These are phyloP conservation scores for Exophiala aquamarina DNA, from an alignment of 2,329 filamentous ascomycete genomes.

Conservation along the genomic window DNA sequence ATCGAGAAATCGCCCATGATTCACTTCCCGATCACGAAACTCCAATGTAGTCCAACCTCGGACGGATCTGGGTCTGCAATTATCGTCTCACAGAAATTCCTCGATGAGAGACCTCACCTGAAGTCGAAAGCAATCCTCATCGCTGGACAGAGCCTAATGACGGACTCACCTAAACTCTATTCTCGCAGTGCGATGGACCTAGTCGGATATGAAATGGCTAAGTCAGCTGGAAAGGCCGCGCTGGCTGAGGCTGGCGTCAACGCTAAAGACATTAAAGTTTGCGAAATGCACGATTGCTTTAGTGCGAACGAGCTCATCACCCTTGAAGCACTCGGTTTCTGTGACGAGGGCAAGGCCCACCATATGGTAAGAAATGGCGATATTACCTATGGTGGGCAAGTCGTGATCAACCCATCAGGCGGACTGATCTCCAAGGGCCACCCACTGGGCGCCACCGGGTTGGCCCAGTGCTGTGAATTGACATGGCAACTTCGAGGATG, in stretches of 20 bases:
- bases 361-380: slow-evolving; percentile 84
- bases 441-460: slow-evolving; percentile 85
- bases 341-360: slow-evolving; percentile 78
- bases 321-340: slow-evolving; percentile 81
- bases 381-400: slow-evolving; percentile 82
- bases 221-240: slow-evolving; percentile 68
- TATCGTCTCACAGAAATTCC: slow-evolving; percentile 83
- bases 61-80: slow-evolving; percentile 89
- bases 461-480: slow-evolving; percentile 94
- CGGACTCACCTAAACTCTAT: slow-evolving; percentile 80
- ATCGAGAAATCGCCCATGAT: slow-evolving; percentile 75
- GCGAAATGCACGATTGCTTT: slow-evolving; percentile 97
- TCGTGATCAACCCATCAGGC: slow-evolving; percentile 86
- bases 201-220: slow-evolving; percentile 84
- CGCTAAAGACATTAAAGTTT: slow-evolving; percentile 72
- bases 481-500: slow-evolving; percentile 94
- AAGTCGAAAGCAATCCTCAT: slow-evolving; percentile 79
- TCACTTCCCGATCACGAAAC: slow-evolving; percentile 84
- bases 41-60: slow-evolving; percentile 95
- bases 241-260: slow-evolving; percentile 69
- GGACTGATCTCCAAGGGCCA: slow-evolving; percentile 96
- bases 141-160: slow-evolving; percentile 81
- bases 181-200: slow-evolving; percentile 77
- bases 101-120: slow-evolving; percentile 82
- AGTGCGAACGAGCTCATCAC: slow-evolving; percentile 89